Conservation (phyloP, 139 green algal species). For the Chlorella ohadii region DNA sequence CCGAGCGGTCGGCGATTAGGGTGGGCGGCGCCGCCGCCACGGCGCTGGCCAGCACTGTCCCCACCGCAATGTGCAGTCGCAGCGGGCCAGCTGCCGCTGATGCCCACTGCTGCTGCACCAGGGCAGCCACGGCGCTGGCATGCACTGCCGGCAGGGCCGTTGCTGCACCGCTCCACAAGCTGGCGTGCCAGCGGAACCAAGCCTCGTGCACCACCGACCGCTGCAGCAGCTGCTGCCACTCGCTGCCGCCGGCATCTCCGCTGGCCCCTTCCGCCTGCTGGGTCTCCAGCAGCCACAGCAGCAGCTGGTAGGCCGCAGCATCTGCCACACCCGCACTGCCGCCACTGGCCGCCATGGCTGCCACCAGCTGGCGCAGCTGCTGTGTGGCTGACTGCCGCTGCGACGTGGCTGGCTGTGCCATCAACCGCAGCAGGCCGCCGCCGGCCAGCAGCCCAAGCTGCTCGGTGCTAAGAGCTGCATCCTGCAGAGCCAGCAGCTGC, state of each 20-base stretch:
- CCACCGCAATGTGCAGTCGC: constrained; percentile 31
- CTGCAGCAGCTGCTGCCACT: constrained; percentile 40
- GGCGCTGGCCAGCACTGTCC: constrained; percentile 31
- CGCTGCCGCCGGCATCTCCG: constrained; percentile 1
- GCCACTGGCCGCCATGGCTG: constrained; percentile 1
- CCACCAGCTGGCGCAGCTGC: not conserved
- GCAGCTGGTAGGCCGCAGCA: constrained; percentile 63
- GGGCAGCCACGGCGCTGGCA: not conserved
- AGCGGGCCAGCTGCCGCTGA: constrained; percentile 10
- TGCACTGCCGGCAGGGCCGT: constrained; percentile 14
- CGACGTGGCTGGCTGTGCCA: not conserved
- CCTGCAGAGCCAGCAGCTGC: constrained; percentile 43
- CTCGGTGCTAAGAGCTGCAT: not conserved
- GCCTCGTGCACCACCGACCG: constrained; percentile 74
- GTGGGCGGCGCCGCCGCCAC: constrained; percentile 21
- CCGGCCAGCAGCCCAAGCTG: constrained; percentile 8
- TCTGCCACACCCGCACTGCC: constrained; percentile 12
- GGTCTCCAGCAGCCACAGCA: constrained; percentile 80
- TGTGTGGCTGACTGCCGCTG: not conserved
- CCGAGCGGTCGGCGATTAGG: constrained; percentile 27
- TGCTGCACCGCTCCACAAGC: constrained; percentile 43
- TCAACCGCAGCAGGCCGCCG: constrained; percentile 20
- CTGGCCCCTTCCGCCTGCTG: not conserved
- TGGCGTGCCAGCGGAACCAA: constrained; percentile 79
- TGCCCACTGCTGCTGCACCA: constrained; percentile 15